phyloP scores from a whole-genome alignment of 2,329 filamentous ascomycete species.

The Epichloe elymi region DNA sequence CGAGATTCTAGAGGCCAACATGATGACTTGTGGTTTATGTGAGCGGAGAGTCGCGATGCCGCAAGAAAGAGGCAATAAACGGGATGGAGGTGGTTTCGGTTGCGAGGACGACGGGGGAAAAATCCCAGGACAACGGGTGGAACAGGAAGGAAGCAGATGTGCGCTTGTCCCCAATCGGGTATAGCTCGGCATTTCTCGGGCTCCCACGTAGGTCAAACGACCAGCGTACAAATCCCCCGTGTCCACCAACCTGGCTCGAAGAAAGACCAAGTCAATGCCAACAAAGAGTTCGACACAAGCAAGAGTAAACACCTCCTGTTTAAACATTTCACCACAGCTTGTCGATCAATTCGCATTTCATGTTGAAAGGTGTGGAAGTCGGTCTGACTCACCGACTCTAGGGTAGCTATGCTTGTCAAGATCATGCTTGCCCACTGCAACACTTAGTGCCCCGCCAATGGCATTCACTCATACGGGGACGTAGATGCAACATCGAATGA shows the following conservation, averaged over 20 bases:
- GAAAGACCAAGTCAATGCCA: too few species aligned
- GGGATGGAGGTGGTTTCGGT: slow-evolving; percentile 5
- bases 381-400: slow-evolving; percentile 1
- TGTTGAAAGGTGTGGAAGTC: not conserved
- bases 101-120: slow-evolving; percentile 12
- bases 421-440: not conserved
- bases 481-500: not conserved
- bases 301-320: too few species aligned
- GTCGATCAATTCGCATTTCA: too few species aligned
- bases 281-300: too few species aligned
- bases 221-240: too few species aligned
- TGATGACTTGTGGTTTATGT: slow-evolving; percentile 25
- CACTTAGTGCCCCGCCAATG: not conserved
- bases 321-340: too few species aligned
- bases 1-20: slow-evolving; percentile 66
- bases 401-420: not conserved
- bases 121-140: slow-evolving; percentile 7
- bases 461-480: not conserved
- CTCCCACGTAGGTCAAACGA: too few species aligned
- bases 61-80: slow-evolving; percentile 8
- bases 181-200: slow-evolving; percentile 11
- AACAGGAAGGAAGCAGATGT: not conserved
- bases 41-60: slow-evolving; percentile 7
- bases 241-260: too few species aligned
- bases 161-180: slow-evolving; percentile 7